Evolutionary conservation across 2,329 filamentous ascomycete species (phyloP).

Genomic region (Aureobasidium vineae): DNA sequence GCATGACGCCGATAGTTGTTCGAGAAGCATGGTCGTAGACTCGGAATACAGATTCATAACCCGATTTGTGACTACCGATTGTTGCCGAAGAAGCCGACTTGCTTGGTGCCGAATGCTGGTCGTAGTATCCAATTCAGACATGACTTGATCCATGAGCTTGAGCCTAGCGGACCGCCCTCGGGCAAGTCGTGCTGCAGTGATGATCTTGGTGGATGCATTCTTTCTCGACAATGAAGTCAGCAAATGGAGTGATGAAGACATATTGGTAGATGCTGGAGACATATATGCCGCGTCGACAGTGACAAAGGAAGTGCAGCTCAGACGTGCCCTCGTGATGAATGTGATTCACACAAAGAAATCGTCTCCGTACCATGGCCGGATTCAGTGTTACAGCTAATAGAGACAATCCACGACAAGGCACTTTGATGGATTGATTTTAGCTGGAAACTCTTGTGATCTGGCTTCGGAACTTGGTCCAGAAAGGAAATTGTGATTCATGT

Average conservation of each 20-base stretch:
- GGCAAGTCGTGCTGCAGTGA: slow-evolving; percentile 9
- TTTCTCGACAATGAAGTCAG: neutral
- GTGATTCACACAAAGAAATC: neutral
- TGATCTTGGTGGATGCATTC: slow-evolving; percentile 13
- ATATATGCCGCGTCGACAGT: neutral
- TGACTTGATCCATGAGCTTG: slow-evolving; percentile 7
- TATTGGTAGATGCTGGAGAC: no score
- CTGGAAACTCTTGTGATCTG: neutral
- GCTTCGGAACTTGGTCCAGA: neutral
- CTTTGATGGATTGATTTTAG: neutral
- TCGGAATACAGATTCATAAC: neutral
- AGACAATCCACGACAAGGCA: no score
- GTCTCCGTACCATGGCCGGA: neutral
- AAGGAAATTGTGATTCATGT: neutral
- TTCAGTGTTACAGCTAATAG: neutral
- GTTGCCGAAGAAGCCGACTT: neutral
- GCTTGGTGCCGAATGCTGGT: slow-evolving; percentile 2
- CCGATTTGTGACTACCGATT: neutral
- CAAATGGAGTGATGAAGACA: neutral
- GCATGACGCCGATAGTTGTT: neutral
- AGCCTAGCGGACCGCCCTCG: neutral
- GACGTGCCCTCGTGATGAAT: neutral
- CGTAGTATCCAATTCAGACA: neutral
- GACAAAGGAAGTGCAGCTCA: neutral
- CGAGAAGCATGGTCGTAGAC: neutral